Evolutionary conservation across 1,284 basidiomycete genomes (phyloP), one percentile per base, ranked within the genome.

Genomic region (Somion occarium): DNA sequence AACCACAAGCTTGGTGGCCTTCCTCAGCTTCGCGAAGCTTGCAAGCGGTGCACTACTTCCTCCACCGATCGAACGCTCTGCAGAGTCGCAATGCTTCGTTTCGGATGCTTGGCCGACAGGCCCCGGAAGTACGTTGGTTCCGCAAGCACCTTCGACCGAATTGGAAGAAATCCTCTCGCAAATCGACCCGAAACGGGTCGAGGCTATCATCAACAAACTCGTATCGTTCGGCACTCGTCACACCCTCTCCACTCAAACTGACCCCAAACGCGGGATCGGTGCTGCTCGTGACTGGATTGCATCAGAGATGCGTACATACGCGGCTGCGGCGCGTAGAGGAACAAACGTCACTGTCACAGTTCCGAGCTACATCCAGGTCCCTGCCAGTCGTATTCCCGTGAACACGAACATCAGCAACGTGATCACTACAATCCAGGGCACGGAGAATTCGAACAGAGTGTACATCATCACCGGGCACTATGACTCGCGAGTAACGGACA

Each of bases 251-350:
- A 74, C 59, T 55, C 76, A 79, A 61, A 78, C 77, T 5, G 72
- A 78, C 58, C 73, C 76, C 18, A 61, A 61, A 15, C 72, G 76
- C 37, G 77, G 78, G 0, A 77, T 80, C 38, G 77, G 77, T 23
- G 78, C 77, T 12, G 74, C 78, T n/a, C 64, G 76, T 43, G 75
- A 78, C 64, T 80, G 77, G 76, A 73, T 80, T 55, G 74, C 73
- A 3, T 60, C 69, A 2, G 65, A 79, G 60, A 71, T 79, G 70
- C 68, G 66, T 15, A 56, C 61, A 2, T 70, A 72, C 51, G 74
- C 75, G 0, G 64, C 66, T 3, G 59, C 70, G 3, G 77, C 74
- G 34, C 53, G 43, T 22, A 51, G n/a, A 7, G 68, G 69, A 34
- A 76, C 76, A 27, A 69, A 72, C 38, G 73, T 77, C 69, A 72